These are phyloP conservation scores for Hevea brasiliensis DNA, from an alignment of 345 rosid species.

Conservation along the genomic window DNA sequence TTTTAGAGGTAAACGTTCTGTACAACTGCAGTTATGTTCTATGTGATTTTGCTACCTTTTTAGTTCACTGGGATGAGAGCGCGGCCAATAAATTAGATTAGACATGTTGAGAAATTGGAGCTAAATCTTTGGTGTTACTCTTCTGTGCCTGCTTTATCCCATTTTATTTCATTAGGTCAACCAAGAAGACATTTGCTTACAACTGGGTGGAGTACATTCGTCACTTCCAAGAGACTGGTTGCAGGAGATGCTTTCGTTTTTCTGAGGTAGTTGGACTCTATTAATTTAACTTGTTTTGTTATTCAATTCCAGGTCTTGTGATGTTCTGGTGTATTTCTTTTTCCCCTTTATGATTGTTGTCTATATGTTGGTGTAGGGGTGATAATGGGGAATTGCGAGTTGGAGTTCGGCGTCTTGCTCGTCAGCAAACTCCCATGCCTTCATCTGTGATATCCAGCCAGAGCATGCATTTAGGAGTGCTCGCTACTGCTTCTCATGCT, in stretches of 20 bases:
- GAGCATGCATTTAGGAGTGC: constrained; percentile 95
- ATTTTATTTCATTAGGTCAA: constrained; percentile 48
- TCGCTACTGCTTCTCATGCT: constrained; percentile 92
- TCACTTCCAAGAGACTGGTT: constrained; percentile 79
- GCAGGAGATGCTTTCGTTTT: constrained; percentile 92
- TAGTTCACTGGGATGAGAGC: not conserved
- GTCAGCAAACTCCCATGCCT: constrained; percentile 73
- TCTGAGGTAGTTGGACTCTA: constrained; percentile 51
- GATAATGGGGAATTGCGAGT: constrained; percentile 72
- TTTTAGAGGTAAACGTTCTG: constrained; percentile 58
- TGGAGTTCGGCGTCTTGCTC: constrained; percentile 71
- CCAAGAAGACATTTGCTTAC: constrained; percentile 93
- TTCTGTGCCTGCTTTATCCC: too few species aligned
- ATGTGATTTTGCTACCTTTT: not conserved
- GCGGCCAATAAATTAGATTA: not conserved
- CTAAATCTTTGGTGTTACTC: not conserved
- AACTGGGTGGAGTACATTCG: constrained; percentile 97
- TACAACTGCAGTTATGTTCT: not conserved
- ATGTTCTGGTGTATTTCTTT: not conserved
- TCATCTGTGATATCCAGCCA: constrained; percentile 89
- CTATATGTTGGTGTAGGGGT: constrained; percentile 43
- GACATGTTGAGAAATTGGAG: not conserved
- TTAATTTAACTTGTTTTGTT: constrained; percentile 11
- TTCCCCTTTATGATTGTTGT: not conserved
- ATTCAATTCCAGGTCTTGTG: constrained; percentile 2